Evolutionary conservation across 768 basidiomycete genomes (phyloP).

Genomic region (Lentinula detonsa): DNA sequence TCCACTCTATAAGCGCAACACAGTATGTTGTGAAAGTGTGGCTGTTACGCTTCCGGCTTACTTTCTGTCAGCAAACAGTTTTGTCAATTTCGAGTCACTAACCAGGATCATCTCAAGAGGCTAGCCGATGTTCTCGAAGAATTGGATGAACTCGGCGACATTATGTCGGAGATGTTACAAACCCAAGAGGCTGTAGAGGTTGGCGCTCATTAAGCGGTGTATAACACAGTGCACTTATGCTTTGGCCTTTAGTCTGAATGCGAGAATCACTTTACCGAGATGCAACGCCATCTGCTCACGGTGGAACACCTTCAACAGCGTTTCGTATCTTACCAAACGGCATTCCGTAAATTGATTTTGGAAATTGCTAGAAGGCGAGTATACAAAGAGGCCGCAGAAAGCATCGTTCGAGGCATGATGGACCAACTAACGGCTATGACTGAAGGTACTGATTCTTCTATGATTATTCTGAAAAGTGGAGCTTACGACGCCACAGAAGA

Average conservation of each 20-base stretch:
- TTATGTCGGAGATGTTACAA: slow-evolving; percentile 73
- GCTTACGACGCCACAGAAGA: slow-evolving; percentile 47
- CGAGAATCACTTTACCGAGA: slow-evolving; percentile 43
- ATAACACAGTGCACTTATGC: background rate
- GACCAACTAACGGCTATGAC: slow-evolving; percentile 58
- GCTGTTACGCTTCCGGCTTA: background rate
- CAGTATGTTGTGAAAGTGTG: slow-evolving; percentile 38
- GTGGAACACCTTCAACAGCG: slow-evolving; percentile 61
- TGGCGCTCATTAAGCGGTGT: slow-evolving; percentile 6
- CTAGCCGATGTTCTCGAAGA: slow-evolving; percentile 50
- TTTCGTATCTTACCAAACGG: slow-evolving; percentile 63
- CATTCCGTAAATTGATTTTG: slow-evolving; percentile 67
- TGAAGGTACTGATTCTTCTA: slow-evolving; percentile 39
- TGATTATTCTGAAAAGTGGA: background rate
- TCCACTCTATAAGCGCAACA: slow-evolving; percentile 43
- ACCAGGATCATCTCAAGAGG: slow-evolving; percentile 42
- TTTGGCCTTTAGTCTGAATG: slow-evolving; percentile 36
- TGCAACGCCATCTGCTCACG: slow-evolving; percentile 57
- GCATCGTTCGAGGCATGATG: slow-evolving; percentile 61
- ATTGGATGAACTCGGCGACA: slow-evolving; percentile 72
- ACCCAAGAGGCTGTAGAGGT: slow-evolving; percentile 70
- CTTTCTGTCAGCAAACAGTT: slow-evolving; percentile 36
- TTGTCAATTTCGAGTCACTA: slow-evolving; percentile 36
- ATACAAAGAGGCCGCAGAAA: slow-evolving; percentile 62
- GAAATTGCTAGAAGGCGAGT: slow-evolving; percentile 67